Conservation (phyloP, 2,329 filamentous ascomycete species). For the Verticillium albo-atrum region DNA sequence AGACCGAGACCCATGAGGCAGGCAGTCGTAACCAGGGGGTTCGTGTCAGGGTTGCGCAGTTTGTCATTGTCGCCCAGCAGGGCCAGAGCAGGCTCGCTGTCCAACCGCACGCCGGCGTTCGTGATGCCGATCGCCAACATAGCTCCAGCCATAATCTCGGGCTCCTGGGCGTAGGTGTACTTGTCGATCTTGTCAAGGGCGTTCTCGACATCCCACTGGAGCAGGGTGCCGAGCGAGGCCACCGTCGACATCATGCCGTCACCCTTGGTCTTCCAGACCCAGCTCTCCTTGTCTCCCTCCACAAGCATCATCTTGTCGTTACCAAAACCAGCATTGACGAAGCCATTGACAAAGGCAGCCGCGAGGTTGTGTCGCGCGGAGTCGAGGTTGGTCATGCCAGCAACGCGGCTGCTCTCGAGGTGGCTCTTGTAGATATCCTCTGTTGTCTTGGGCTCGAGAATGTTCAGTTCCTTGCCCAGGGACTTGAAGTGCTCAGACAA, state of each 20-base stretch:
- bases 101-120: conserved; percentile 85
- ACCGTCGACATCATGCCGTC: conserved; percentile 97
- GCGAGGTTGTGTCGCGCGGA: conserved; percentile 94
- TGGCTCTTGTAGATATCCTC: conserved; percentile 99
- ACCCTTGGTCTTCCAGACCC: conserved; percentile 99
- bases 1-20: conserved; percentile 95
- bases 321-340: conserved; percentile 92
- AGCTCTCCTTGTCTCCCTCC: conserved; percentile 81
- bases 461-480: conserved; percentile 92
- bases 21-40: conserved; percentile 71
- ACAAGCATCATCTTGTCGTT: conserved; percentile 98
- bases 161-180: conserved; percentile 81
- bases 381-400: conserved; percentile 89
- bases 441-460: conserved; percentile 91
- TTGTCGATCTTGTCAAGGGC: conserved; percentile 92
- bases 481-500: conserved; percentile 91
- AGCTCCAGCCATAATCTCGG: conserved; percentile 84
- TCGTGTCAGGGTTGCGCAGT: conserved; percentile 62
- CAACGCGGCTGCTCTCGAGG: conserved; percentile 89
- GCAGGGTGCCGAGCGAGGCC: conserved; percentile 84
- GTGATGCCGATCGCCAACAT: conserved; percentile 92
- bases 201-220: conserved; percentile 90
- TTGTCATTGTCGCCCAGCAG: conserved; percentile 77
- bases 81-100: conserved; percentile 86
- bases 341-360: conserved; percentile 93